Conservation (phyloP, 73 alveolate species). For the Paramecium pentaurelia region DNA sequence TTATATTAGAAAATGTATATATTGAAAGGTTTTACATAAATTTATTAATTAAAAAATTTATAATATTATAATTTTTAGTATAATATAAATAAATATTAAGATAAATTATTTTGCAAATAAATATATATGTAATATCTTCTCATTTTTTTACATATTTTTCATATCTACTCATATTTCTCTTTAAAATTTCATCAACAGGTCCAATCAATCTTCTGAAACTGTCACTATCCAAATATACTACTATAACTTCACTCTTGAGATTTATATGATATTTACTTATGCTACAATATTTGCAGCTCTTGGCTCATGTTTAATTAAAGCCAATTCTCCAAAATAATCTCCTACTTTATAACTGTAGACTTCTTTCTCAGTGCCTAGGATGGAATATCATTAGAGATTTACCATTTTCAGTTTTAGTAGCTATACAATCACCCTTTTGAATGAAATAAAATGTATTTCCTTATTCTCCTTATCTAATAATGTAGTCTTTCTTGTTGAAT, state of each 20-base stretch:
- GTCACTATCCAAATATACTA: constrained; percentile 48
- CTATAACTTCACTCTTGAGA: constrained; percentile 17
- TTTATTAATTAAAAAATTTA: background rate
- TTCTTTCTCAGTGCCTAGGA: constrained; percentile 69
- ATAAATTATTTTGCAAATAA: background rate
- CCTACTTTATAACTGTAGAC: constrained; percentile 85
- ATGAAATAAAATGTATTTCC: constrained; percentile 98
- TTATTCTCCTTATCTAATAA: constrained; percentile 91
- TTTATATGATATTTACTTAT: background rate
- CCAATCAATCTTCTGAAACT: constrained; percentile 57
- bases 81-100: background rate
- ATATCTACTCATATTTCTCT: constrained; percentile 55
- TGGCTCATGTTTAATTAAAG: constrained; percentile 91
- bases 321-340: constrained; percentile 97
- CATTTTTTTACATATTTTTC: constrained; percentile 58
- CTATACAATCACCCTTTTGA: constrained; percentile 92
- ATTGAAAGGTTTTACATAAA: background rate
- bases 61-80: background rate
- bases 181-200: constrained; percentile 55
- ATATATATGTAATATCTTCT: background rate
- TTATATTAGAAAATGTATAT: background rate
- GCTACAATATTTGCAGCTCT: constrained; percentile 96
- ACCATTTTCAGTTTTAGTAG: constrained; percentile 71
- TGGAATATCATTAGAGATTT: background rate
- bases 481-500: constrained; percentile 78